A percentile compares a stretch with the other conserved stretches of the same genome.
Evolutionary conservation across 2,329 filamentous ascomycete species (phyloP).

Genomic region (Laburnicola sp.): DNA sequence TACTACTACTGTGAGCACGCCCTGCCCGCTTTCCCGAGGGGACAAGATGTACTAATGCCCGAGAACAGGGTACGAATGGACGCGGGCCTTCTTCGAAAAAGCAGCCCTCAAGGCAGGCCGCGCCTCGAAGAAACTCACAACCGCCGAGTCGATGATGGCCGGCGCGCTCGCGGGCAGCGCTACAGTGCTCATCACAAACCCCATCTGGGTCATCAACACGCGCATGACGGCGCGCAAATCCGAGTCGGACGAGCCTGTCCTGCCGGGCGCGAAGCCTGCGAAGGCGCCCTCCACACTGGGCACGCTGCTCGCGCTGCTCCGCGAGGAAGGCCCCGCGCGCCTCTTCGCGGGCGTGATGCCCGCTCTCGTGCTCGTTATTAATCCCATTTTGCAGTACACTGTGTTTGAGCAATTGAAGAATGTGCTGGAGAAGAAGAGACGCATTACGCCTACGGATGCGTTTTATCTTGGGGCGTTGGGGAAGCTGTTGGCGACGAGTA

Average conservation of each 20-base stretch:
- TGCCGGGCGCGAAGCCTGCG: conserved; percentile 49
- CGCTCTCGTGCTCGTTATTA: conserved; percentile 80
- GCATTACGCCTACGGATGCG: conserved; percentile 81
- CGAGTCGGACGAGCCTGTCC: conserved; percentile 47
- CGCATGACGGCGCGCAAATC: conserved; percentile 90
- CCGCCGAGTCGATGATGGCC: conserved; percentile 90
- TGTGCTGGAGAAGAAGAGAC: conserved; percentile 71
- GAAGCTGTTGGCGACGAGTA: conserved; percentile 89
- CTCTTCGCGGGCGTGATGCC: conserved; percentile 93
- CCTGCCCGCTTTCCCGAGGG: neutral
- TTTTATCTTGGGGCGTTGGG: conserved; percentile 91
- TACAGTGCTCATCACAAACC: conserved; percentile 94
- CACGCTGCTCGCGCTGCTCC: conserved; percentile 78
- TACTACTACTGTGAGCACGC: conserved; percentile 84
- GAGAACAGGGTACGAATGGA: conserved; percentile 83
- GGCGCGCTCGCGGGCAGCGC: conserved; percentile 91
- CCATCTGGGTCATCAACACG: conserved; percentile 99
- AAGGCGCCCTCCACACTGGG: conserved; percentile 73
- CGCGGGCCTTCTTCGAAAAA: conserved; percentile 78
- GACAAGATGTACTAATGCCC: neutral
- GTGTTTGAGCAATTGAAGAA: conserved; percentile 99
- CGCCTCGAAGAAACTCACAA: conserved; percentile 79
- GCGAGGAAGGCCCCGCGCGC: conserved; percentile 79
- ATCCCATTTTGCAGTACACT: conserved; percentile 97
- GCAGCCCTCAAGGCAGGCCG: conserved; percentile 74